Evolutionary conservation across 805 yeast species (phyloP), one percentile per base, ranked within the genome.

Genomic region (Yarrowia hollandica): DNA sequence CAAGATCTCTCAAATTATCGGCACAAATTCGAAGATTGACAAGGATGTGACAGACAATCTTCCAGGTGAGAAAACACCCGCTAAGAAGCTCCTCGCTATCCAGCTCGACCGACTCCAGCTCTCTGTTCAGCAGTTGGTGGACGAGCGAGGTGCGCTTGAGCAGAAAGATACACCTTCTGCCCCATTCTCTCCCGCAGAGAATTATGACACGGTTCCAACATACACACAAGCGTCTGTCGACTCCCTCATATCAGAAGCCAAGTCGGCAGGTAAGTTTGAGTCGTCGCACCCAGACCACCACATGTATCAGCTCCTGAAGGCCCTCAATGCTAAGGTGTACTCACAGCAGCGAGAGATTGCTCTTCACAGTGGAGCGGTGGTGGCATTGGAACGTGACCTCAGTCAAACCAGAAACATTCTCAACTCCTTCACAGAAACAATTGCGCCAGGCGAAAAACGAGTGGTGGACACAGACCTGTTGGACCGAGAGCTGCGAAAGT

Each of bases 401-500:
- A 60, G 67, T 16, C 68, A 68, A 23, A 72, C 75, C 12, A 68
- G 70, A 34, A 66, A 69, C 37, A 65, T 69, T 44, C 72, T 72
- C 22, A 61, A 67, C n/a, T 65, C 70, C 28, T 66, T 71, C 52
- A 68, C 72, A 5, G 66, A 65, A 31, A 61, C 68, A n/a, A 66
- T 66, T 31, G 64, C 68, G 33, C 70, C 70, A 7, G 67, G 63
- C 46, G 65, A 63, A 37, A 66, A 66, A 41, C 63, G 68, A 10
- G 62, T 66, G 14, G 66, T 69, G 33, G 70, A 68, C 61, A 65
- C 69, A 5, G 71, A 66, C 39, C 62, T 67, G 48, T 67, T 71
- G 25, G 71, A 66, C 44, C 62, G 73, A 19, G 77, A 75, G 64
- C 71, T 75, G 35, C 66, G 71, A 22, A 70, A 73, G 60, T 70